Evolutionary conservation across 768 basidiomycete species (phyloP).

Genomic region (Wakefieldia striispora): DNA sequence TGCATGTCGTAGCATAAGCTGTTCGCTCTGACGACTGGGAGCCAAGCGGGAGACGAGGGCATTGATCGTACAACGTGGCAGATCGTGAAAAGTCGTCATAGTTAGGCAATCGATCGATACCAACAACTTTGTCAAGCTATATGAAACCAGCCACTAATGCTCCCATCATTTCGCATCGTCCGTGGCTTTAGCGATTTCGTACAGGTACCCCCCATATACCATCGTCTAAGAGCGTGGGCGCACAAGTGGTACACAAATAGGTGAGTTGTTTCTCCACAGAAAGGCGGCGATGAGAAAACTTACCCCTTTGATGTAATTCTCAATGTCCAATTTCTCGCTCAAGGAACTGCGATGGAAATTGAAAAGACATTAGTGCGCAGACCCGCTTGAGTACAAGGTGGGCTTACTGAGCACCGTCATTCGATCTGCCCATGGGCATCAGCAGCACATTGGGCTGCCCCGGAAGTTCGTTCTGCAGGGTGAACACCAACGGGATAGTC

Average conservation of each 20-base stretch:
- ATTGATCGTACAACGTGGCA: too few species aligned
- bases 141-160: too few species aligned
- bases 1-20: too few species aligned
- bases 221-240: slow-evolving; percentile 7
- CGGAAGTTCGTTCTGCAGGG: slow-evolving; percentile 75
- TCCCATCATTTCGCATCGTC: background rate
- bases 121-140: too few species aligned
- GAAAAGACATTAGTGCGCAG: background rate
- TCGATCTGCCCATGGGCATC: slow-evolving; percentile 86
- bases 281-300: slow-evolving; percentile 21
- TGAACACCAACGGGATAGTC: slow-evolving; percentile 83
- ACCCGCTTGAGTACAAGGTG: background rate
- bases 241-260: background rate
- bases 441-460: slow-evolving; percentile 70
- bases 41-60: too few species aligned
- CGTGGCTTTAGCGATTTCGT: slow-evolving; percentile 6
- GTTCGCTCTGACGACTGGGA: too few species aligned
- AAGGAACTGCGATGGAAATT: slow-evolving; percentile 52
- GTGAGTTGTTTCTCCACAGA: too few species aligned
- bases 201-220: slow-evolving; percentile 14
- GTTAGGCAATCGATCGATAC: too few species aligned
- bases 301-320: slow-evolving; percentile 75
- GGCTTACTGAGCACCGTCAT: slow-evolving; percentile 88
- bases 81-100: too few species aligned
- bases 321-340: slow-evolving; percentile 90